These are phyloP conservation scores for Phlyctochytrium planicorne DNA, from an alignment of 192 early-diverging fungal species.

Conservation along the genomic window DNA sequence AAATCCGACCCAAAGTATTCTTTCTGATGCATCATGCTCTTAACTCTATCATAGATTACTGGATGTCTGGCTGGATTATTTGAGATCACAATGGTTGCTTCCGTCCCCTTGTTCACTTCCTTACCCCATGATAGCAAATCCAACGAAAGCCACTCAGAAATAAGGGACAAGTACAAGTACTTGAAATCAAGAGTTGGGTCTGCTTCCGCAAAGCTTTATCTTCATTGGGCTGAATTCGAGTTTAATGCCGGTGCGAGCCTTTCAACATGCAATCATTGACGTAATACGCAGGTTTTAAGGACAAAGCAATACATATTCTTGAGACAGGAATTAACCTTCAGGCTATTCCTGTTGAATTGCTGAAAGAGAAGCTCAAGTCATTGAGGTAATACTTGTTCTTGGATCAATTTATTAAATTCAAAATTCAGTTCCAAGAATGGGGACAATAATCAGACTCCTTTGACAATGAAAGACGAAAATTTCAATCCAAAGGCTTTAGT, in stretches of 20 bases:
- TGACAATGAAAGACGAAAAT: no score
- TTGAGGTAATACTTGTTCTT: no score
- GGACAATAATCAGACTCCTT: no score
- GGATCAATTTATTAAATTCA: no score
- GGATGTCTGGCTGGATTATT: conserved; percentile 27
- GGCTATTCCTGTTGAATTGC: no score
- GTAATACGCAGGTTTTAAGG: no score
- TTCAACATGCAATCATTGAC: no score
- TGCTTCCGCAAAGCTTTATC: conserved; percentile 22
- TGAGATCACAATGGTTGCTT: conserved; percentile 11
- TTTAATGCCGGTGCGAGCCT: no score
- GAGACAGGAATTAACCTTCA: conserved; percentile 11
- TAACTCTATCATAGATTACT: conserved; percentile 4
- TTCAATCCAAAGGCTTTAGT: no score
- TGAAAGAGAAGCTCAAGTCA: no score
- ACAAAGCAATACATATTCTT: neutral
- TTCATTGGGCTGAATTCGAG: conserved; percentile 43
- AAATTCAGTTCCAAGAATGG: no score
- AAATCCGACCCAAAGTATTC: neutral
- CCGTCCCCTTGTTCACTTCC: neutral
- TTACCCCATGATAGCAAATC: neutral
- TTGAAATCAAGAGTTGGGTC: conserved; percentile 30
- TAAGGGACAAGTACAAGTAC: conserved; percentile 43
- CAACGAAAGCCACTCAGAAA: conserved; percentile 21
- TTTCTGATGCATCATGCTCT: neutral